phyloP scores from a whole-genome alignment of 2,329 filamentous ascomycete genomes.

The Alternaria novae-zelandiae region DNA sequence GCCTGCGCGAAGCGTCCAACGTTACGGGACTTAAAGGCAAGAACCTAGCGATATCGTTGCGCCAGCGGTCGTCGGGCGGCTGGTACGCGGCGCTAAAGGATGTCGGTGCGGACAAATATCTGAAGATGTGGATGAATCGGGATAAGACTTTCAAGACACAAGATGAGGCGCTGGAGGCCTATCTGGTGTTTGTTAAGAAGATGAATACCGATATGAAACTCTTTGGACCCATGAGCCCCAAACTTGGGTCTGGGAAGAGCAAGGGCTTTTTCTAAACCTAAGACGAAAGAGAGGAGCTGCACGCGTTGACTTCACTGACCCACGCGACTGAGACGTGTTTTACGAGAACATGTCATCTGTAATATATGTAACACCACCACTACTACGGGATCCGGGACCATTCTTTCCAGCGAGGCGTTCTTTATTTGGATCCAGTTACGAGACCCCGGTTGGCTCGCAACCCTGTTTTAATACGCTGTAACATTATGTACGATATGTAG shows the following conservation, averaged over 20 bases:
- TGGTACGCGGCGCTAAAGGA: constrained; percentile 40
- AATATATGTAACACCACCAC: constrained; percentile 6
- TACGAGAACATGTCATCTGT: constrained; percentile 3
- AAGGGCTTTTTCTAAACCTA: constrained; percentile 8
- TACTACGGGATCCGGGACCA: neutral
- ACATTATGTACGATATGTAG: constrained; percentile 5
- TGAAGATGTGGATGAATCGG: constrained; percentile 41
- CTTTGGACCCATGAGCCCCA: constrained; percentile 27
- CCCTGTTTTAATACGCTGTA: neutral
- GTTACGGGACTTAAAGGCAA: constrained; percentile 33
- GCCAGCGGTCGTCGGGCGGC: constrained; percentile 26
- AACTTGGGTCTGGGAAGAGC: constrained; percentile 5
- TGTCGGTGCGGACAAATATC: constrained; percentile 31
- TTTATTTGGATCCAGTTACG: neutral
- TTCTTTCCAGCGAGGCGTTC: neutral
- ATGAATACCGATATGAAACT: constrained; percentile 30
- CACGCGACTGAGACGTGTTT: neutral
- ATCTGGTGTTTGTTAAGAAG: constrained; percentile 32
- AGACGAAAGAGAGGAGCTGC: neutral
- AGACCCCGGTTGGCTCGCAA: neutral
- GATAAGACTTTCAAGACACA: constrained; percentile 30
- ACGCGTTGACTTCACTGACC: neutral
- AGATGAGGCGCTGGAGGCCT: constrained; percentile 32
- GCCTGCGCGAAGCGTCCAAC: constrained; percentile 19
- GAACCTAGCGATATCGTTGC: constrained; percentile 25